Evolutionary conservation across 2,329 filamentous ascomycete species (phyloP).

Genomic region (Diaporthe humulicola): DNA sequence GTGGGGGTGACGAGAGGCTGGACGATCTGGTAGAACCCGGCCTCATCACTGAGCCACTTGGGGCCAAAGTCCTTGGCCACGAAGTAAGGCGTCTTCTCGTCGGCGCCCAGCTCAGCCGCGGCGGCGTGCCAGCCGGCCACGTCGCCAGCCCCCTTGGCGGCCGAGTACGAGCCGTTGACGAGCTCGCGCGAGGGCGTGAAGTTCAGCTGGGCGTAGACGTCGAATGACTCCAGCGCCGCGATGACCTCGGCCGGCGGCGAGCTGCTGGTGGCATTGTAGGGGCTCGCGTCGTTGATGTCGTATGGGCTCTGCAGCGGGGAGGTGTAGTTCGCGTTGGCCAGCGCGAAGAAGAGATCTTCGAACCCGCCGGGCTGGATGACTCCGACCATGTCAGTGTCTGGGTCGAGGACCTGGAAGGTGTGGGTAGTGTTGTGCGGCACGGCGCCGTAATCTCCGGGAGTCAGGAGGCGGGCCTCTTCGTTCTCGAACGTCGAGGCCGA

Average conservation of each 20-base stretch:
- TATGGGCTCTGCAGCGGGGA: slow-evolving; percentile 24
- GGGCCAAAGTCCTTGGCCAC: slow-evolving; percentile 61
- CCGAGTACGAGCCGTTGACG: slow-evolving; percentile 51
- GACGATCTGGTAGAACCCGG: slow-evolving; percentile 56
- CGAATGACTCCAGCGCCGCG: slow-evolving; percentile 53
- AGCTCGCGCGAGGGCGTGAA: slow-evolving; percentile 56
- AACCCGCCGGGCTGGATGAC: slow-evolving; percentile 62
- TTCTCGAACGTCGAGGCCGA: slow-evolving; percentile 46
- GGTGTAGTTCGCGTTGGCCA: slow-evolving; percentile 46
- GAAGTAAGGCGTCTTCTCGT: slow-evolving; percentile 54
- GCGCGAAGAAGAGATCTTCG: slow-evolving; percentile 56
- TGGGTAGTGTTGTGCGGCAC: slow-evolving; percentile 60
- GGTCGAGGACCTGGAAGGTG: slow-evolving; percentile 61
- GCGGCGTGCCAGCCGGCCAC: slow-evolving; percentile 54
- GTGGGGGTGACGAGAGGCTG: slow-evolving; percentile 56
- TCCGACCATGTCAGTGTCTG: slow-evolving; percentile 61
- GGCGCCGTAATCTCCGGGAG: slow-evolving; percentile 59
- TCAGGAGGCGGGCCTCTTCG: slow-evolving; percentile 51
- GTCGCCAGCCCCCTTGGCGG: slow-evolving; percentile 47
- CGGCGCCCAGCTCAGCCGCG: slow-evolving; percentile 49
- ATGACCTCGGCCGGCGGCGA: slow-evolving; percentile 48
- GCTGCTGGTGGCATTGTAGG: slow-evolving; percentile 44
- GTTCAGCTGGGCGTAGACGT: slow-evolving; percentile 57
- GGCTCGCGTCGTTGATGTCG: slow-evolving; percentile 28
- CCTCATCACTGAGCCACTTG: slow-evolving; percentile 56